Conservation (phyloP, 1,139 yeast species). For the Sugiyamaella neomexicana region DNA sequence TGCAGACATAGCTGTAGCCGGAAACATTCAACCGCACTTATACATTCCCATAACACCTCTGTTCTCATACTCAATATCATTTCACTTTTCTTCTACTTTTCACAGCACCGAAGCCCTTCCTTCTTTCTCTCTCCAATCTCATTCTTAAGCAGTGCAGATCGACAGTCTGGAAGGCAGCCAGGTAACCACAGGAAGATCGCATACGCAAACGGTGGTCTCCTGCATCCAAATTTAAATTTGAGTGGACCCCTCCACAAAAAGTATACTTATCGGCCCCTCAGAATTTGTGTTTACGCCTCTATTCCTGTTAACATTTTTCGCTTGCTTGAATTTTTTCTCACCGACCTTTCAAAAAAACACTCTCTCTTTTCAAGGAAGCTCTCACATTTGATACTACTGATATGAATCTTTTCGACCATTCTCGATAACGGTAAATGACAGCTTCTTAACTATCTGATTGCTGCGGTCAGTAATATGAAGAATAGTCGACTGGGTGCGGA, state of each 20-base stretch:
- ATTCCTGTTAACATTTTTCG: neutral
- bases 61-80: neutral
- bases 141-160: neutral
- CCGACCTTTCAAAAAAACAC: neutral
- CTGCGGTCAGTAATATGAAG: neutral
- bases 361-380: neutral
- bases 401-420: neutral
- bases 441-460: neutral
- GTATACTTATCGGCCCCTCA: neutral
- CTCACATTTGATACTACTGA: too few species aligned
- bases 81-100: too few species aligned
- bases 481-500: constrained; percentile 5
- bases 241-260: constrained; percentile 10
- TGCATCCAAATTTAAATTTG: neutral
- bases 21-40: too few species aligned
- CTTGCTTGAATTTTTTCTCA: neutral
- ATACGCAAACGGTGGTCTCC: neutral
- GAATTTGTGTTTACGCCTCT: neutral
- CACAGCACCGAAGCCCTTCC: too few species aligned
- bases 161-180: neutral
- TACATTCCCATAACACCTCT: too few species aligned
- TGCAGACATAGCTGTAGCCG: neutral
- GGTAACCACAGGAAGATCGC: neutral
- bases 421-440: neutral
- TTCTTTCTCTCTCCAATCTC: too few species aligned